Evolutionary conservation across 2,329 filamentous ascomycete genomes (phyloP).

Genomic region (Thielaviopsis populi): DNA sequence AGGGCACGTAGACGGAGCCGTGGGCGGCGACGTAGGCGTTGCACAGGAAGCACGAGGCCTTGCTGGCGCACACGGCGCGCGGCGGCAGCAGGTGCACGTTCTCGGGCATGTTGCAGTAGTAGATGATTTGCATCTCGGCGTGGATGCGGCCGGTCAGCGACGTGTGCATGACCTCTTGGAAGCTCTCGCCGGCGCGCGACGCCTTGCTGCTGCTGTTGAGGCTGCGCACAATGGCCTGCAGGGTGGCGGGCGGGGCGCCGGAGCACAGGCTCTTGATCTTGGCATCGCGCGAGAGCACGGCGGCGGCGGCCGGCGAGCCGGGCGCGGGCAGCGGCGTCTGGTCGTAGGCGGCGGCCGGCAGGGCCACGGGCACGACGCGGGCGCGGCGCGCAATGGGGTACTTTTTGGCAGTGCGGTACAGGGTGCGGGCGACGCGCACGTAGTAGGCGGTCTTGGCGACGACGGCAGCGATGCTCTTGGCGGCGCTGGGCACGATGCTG

Average conservation of each 20-base stretch:
- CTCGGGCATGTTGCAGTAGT: constrained; percentile 26
- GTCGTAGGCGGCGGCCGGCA: constrained; percentile 17
- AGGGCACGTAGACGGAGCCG: constrained; percentile 28
- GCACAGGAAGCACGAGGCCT: constrained; percentile 37
- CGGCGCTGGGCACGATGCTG: constrained; percentile 12
- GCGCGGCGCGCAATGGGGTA: constrained; percentile 22
- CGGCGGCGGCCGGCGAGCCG: neutral
- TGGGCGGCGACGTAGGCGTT: constrained; percentile 32
- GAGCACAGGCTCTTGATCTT: constrained; percentile 13
- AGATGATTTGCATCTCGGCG: constrained; percentile 36
- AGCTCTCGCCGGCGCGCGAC: constrained; percentile 12
- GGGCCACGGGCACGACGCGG: constrained; percentile 21
- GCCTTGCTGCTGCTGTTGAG: constrained; percentile 13
- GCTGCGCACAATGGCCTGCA: constrained; percentile 12
- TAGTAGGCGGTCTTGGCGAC: constrained; percentile 16
- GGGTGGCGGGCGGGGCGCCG: constrained; percentile 9
- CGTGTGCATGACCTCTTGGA: constrained; percentile 15
- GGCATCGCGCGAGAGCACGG: constrained; percentile 9
- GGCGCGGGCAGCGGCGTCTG: constrained; percentile 10
- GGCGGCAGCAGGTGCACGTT: constrained; percentile 22
- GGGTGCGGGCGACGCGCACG: constrained; percentile 17
- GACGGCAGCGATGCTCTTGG: constrained; percentile 14
- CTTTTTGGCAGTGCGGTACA: constrained; percentile 23
- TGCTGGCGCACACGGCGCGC: constrained; percentile 33
- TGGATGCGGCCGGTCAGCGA: constrained; percentile 28